Base-by-base conservation (phyloP, 2,329 filamentous ascomycete genomes). In the Claviceps fusiformis region DNA sequence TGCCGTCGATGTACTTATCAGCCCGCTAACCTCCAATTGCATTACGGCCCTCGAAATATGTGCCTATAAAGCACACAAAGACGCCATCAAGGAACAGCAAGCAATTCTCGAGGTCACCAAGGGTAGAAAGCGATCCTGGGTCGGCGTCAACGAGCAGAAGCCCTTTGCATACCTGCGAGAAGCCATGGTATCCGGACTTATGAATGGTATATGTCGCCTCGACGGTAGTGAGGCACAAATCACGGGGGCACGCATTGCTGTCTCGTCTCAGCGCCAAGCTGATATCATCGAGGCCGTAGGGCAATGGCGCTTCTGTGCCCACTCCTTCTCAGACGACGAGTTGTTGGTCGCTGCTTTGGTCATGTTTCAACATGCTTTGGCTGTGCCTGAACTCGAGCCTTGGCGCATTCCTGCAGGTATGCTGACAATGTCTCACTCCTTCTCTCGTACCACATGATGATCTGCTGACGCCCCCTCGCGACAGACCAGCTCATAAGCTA, bases 91-190 rank as follows among this genome's bases (percentile, higher is more conserved):
- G 63, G 86, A 91, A 63, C 84, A 89, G 64, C 79, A 85, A 57
- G 81, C 83, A 19, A 78, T 90, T 58, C 67, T 90, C 55, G 85
- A 87, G 57, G 75, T 86, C 57, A 86, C 85, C 64, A 83, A 85
- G 61, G 83, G 85, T 48, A 80, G 90, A 55, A 95, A 95, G 69
- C 81, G 89, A 54, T 95, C 91, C 0, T 95, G 91, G 91, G 89
- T 95, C 46, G 90, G 91, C 31, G 79, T 95, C 11, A 82, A 88
- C 64, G 87, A 92, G 61, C 81, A 89, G 62, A 86, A 91, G 66
- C 89, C 90, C 1, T 95, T 90, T 71, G 85, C 89, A 17, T 95
- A 95, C 70, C 73, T 96, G 54, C 80, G 91, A 57, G 91, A 96
- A 71, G 88, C 87, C 52, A 95, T 96, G 89, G 91, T 96, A 5